Percentiles rank a stretch among this genome's conserved stretches.
phyloP scores from a whole-genome alignment of 441 rosid species.

The Eruca vesicaria region DNA sequence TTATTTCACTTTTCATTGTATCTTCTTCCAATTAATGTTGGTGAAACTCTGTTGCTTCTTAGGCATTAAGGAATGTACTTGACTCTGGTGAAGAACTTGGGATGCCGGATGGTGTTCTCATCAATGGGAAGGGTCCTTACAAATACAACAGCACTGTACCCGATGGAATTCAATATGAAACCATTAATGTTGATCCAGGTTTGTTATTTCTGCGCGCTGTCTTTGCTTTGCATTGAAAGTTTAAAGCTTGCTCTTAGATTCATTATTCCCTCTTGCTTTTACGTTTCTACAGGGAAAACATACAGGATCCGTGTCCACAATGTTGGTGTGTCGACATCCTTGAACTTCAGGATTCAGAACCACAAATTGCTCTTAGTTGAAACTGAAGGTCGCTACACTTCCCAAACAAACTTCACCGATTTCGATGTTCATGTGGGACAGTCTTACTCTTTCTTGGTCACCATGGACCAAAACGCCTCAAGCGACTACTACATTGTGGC shows the following conservation, averaged over 20 bases:
- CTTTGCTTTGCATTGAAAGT: not conserved
- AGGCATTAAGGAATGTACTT: constrained; percentile 71
- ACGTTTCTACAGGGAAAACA: constrained; percentile 68
- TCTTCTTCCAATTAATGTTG: not conserved
- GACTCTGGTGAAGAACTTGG: constrained; percentile 89
- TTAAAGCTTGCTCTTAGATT: not conserved
- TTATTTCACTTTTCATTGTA: not conserved
- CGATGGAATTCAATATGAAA: constrained; percentile 73
- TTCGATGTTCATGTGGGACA: constrained; percentile 92
- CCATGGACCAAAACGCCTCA: constrained; percentile 91
- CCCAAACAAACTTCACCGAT: constrained; percentile 67
- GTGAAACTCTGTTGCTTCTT: constrained; percentile 14
- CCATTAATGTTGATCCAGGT: constrained; percentile 80
- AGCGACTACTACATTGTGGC: constrained; percentile 93
- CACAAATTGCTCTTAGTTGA: constrained; percentile 83
- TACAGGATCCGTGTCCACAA: constrained; percentile 82
- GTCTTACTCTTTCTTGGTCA: no score
- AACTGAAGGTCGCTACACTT: constrained; percentile 79
- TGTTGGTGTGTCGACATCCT: constrained; percentile 82
- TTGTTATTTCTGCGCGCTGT: not conserved
- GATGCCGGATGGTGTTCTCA: constrained; percentile 93
- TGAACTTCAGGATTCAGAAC: constrained; percentile 92
- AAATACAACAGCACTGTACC: constrained; percentile 72
- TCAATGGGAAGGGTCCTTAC: constrained; percentile 93
- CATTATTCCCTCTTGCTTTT: not conserved